These are phyloP conservation scores for Ophiostoma himal-ulmi DNA, from an alignment of 2,329 filamentous ascomycete species.

Conservation along the genomic window DNA sequence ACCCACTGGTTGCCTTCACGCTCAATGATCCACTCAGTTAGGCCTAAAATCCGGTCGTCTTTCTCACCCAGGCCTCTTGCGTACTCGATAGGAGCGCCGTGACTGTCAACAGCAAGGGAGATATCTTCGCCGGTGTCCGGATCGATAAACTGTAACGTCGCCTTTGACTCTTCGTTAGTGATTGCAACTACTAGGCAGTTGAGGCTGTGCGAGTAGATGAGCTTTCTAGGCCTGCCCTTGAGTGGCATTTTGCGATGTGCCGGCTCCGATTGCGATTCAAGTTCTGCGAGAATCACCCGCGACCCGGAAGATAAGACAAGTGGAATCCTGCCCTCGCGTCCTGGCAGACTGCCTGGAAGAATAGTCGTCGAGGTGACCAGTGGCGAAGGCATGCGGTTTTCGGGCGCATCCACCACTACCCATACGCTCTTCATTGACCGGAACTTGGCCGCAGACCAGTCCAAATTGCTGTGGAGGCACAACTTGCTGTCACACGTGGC, in stretches of 20 bases:
- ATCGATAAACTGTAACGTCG: constrained; percentile 53
- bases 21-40: constrained; percentile 59
- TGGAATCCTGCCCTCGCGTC: constrained; percentile 37
- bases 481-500: constrained; percentile 46
- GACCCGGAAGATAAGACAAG: constrained; percentile 47
- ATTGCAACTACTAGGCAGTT: constrained; percentile 51
- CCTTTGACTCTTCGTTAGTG: constrained; percentile 35
- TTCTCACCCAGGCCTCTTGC: constrained; percentile 52
- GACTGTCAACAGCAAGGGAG: constrained; percentile 42
- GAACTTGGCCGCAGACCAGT: constrained; percentile 31
- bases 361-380: constrained; percentile 45
- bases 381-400: constrained; percentile 42
- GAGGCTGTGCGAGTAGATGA: constrained; percentile 51
- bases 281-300: constrained; percentile 48
- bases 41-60: constrained; percentile 53
- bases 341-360: constrained; percentile 38
- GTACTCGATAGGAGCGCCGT: constrained; percentile 40
- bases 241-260: constrained; percentile 47
- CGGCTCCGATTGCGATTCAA: constrained; percentile 42
- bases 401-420: constrained; percentile 45
- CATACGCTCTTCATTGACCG: constrained; percentile 42
- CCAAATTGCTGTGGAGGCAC: constrained; percentile 37
- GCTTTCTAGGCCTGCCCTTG: constrained; percentile 43
- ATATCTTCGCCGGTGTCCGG: constrained; percentile 49
- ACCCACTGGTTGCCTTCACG: constrained; percentile 54